phyloP scores from a whole-genome alignment of 306 rosid species.

The Castanea crenata region DNA sequence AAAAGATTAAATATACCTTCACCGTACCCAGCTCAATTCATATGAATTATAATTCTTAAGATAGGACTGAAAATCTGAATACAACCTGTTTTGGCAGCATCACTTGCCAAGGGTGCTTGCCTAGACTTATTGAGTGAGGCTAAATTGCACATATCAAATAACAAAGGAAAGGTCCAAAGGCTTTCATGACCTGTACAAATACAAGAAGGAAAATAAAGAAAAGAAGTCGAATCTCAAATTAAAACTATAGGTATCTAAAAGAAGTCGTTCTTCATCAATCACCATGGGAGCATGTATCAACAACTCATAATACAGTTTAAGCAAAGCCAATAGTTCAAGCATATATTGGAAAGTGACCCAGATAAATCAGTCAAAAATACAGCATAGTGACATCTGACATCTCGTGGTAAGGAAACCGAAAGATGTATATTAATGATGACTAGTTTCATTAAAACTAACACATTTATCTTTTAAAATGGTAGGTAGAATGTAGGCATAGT shows the following conservation, averaged over 20 bases:
- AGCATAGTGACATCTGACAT: not conserved
- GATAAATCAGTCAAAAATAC: not conserved
- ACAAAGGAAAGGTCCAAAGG: constrained; percentile 70
- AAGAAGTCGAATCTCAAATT: not conserved
- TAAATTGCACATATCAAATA: constrained; percentile 58
- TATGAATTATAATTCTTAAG: not conserved
- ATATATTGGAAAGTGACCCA: not conserved
- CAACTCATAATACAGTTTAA: not conserved
- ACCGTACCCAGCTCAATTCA: not conserved
- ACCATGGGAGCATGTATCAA: not conserved
- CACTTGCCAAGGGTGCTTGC: constrained; percentile 46
- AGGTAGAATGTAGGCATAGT: too few species aligned
- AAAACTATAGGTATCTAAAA: not conserved
- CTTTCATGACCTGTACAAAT: constrained; percentile 69
- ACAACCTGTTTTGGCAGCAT: constrained; percentile 61
- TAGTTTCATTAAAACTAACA: too few species aligned
- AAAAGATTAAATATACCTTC: not conserved
- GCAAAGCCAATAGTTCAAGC: not conserved
- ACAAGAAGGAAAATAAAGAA: constrained; percentile 11
- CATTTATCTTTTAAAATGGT: too few species aligned
- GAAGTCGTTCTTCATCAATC: not conserved
- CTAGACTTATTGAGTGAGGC: constrained; percentile 34
- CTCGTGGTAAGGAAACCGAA: too few species aligned
- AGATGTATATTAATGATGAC: too few species aligned
- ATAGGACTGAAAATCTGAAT: constrained; percentile 3